Evolutionary conservation across 306 rosid genomes (phyloP), one percentile per base, ranked within the genome.

Genomic region (Calophaca sinica): DNA sequence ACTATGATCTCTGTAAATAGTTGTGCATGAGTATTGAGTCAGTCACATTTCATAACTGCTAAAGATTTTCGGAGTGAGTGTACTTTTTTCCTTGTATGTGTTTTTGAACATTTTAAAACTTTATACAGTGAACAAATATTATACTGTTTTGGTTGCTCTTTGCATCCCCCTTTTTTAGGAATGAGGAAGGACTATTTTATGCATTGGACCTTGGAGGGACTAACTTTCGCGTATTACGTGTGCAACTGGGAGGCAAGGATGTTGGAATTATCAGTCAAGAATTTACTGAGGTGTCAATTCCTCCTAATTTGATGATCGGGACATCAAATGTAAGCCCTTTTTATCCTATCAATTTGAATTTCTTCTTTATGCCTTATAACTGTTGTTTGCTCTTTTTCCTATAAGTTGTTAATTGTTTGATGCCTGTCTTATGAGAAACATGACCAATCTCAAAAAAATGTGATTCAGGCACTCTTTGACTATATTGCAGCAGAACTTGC

Each of bases 201-300:
- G 96, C 99, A 41, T 74, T 96, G 76, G 99, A 96, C 83, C 99
- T 96, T 73, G 99, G 99, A 36, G 99, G 99, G 59, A 96, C 99
- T 53, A 96, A 96, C 76, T 96, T 96, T 76, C 98, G 99, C 1
- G 98, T 96, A 77, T 36, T 96, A 72, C 98, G 99, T 11, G 87
- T 96, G 60, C 96, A 87, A 75, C 79, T 96, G 39, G 98, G 93
- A 60, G 98, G 99, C 74, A 92, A 84, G 82, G 88, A 75, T n/a
- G 74, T 72, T 2, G 88, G 86, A 38, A 84, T 96, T 67, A 10
- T 79, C 46, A 82, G 64, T 75, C 88, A 79, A 80, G 98, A 96
- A 74, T 92, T 83, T 69, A 78, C 72, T 2, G 99, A 96, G 86
- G 98, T 86, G 52, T 89, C 99, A 33, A 86, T 96, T 81, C 96